Evolutionary conservation across 2,329 filamentous ascomycete species (phyloP), one percentile per base, ranked within the genome.

Genomic region (Botrytis elliptica): DNA sequence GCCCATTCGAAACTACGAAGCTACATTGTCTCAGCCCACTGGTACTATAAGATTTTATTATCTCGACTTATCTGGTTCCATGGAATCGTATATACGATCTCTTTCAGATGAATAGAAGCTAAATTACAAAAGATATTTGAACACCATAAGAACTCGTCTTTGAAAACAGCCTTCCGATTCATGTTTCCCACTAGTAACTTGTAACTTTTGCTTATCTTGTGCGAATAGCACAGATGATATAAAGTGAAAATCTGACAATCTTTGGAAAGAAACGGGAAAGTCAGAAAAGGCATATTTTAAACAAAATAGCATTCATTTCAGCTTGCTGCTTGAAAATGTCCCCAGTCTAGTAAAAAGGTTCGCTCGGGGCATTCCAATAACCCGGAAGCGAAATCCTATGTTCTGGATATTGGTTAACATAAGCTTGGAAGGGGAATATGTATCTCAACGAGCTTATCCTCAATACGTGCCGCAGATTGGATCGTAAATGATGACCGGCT

Each of bases 191-290:
- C 22, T 7, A 52, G 2, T 3, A n/a, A 16, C 9, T 52, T 52
- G 12, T 3, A 52, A 52, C 10, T 52, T 52, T 16, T 52, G 12
- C 49, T n/a, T 14, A n/a, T n/a, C 12, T n/a, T 7, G 1, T 52
- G 49, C 16, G 25, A 52, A n/a, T n/a, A 52, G 49, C 5, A n/a
- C 2, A 16, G 12, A 3, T n/a, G 5, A n/a, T 16, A 16, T 7
- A n/a, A 3, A 3, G 4, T 25, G 49, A 52, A 5, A n/a, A 7
- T 7, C 0, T 52, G 0, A n/a, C 25, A 5, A n/a, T n/a, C 4
- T 16, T 16, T 14, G 25, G 25, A 16, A n/a, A 5, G 9, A 16
- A 52, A 7, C 25, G 5, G 49, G 10, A n/a, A 52, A 52, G 49
- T 3, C 49, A 52, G 25, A 52, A 16, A 52, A n/a, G 10, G 1